phyloP scores from a whole-genome alignment of 2,329 filamentous ascomycete species.

The Colletotrichum kahawae region DNA sequence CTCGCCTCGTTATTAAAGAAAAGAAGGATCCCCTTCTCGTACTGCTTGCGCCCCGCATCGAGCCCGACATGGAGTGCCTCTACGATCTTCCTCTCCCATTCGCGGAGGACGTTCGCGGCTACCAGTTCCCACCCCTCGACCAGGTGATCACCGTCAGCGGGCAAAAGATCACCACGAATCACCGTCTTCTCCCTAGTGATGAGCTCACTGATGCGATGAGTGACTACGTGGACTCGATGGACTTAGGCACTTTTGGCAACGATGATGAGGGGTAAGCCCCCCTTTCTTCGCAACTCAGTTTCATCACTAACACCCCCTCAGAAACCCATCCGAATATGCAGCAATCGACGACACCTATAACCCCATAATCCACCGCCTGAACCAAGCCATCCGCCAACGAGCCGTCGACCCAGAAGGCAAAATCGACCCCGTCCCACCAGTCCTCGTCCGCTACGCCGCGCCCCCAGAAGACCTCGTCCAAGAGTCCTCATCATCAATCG shows the following conservation, averaged over 20 bases:
- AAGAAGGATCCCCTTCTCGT: conserved; percentile 78
- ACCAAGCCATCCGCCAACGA: conserved; percentile 82
- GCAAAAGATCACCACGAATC: conserved; percentile 72
- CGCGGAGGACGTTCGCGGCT: conserved; percentile 88
- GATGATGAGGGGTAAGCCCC: conserved; percentile 76
- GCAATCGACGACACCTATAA: conserved; percentile 83
- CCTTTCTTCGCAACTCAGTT: not conserved
- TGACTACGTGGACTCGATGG: conserved; percentile 92
- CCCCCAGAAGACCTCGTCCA: conserved; percentile 72
- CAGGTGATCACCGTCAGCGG: conserved; percentile 87
- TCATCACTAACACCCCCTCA: conserved; percentile 27
- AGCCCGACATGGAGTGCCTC: conserved; percentile 81
- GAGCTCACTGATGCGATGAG: conserved; percentile 83
- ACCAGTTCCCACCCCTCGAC: conserved; percentile 89
- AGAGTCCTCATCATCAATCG: conserved; percentile 61
- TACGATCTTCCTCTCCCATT: conserved; percentile 92
- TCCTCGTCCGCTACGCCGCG: conserved; percentile 74
- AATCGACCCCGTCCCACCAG: conserved; percentile 65
- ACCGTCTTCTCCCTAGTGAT: conserved; percentile 80
- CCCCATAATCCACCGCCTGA: conserved; percentile 85
- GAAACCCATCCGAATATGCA: conserved; percentile 69
- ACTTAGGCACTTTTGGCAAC: conserved; percentile 72
- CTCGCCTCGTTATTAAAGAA: conserved; percentile 84
- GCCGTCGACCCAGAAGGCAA: conserved; percentile 75
- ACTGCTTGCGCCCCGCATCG: conserved; percentile 80